A percentile compares a stretch with the other conserved stretches of the same genome.
Conservation (phyloP, 371 early-diverging fungal species). For the Entomophthora muscae region DNA sequence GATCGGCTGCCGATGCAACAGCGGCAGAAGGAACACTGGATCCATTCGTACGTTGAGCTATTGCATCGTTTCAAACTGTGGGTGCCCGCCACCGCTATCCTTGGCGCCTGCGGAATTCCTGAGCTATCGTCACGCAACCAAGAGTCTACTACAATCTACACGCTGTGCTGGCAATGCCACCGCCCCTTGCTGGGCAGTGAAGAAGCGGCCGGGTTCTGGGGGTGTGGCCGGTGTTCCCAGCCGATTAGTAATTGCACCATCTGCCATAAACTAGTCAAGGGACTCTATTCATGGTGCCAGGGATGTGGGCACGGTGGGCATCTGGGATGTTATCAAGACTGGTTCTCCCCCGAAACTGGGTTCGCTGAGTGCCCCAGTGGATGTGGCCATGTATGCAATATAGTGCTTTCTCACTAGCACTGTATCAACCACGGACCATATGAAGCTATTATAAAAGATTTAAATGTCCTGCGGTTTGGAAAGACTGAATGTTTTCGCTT, state of each 20-base stretch:
- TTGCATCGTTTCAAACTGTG: constrained; percentile 59
- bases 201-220: constrained; percentile 29
- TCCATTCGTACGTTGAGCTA: constrained; percentile 51
- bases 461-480: too few species aligned
- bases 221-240: constrained; percentile 50
- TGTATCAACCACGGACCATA: too few species aligned
- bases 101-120: constrained; percentile 33
- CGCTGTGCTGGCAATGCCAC: constrained; percentile 48
- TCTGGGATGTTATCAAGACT: constrained; percentile 12
- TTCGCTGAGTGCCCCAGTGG: neutral
- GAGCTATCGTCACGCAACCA: constrained; percentile 32
- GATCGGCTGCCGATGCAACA: constrained; percentile 21
- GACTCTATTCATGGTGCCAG: constrained; percentile 49
- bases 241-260: constrained; percentile 46
- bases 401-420: neutral
- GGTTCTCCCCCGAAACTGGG: neutral
- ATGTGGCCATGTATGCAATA: neutral
- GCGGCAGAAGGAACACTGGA: constrained; percentile 42
- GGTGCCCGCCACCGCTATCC: constrained; percentile 40
- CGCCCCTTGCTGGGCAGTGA: constrained; percentile 30
- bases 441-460: too few species aligned
- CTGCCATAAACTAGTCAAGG: constrained; percentile 47
- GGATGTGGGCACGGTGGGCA: constrained; percentile 75
- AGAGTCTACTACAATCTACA: constrained; percentile 56
- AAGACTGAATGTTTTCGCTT: too few species aligned